These are phyloP conservation scores for Phaffia australis DNA, from an alignment of 768 basidiomycete genomes.

Conservation along the genomic window DNA sequence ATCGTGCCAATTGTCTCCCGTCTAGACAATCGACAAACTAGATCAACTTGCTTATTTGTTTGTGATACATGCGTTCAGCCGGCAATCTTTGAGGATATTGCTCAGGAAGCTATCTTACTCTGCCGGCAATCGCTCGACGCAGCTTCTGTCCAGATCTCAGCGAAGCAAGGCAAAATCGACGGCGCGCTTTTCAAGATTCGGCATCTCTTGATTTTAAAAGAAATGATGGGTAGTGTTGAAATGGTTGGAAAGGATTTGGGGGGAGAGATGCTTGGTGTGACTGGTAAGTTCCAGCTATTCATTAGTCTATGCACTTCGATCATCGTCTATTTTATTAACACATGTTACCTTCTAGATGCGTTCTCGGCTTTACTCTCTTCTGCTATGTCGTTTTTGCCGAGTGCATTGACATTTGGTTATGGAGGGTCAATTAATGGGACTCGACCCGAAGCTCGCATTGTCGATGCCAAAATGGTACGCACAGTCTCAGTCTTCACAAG, in stretches of 20 bases:
- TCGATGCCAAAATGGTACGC: slow-evolving; percentile 58
- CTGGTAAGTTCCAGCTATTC: slow-evolving; percentile 43
- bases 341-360: slow-evolving; percentile 28
- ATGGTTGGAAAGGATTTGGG: slow-evolving; percentile 29
- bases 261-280: slow-evolving; percentile 47
- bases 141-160: slow-evolving; percentile 54
- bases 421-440: slow-evolving; percentile 13
- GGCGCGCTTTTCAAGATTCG: slow-evolving; percentile 78
- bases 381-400: slow-evolving; percentile 30
- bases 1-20: background rate
- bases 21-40: background rate
- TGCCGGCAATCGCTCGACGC: slow-evolving; percentile 70
- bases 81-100: slow-evolving; percentile 92
- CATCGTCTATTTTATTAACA: background rate
- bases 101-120: slow-evolving; percentile 75
- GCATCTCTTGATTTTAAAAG: slow-evolving; percentile 82
- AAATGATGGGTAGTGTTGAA: slow-evolving; percentile 68
- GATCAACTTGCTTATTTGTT: slow-evolving; percentile 4
- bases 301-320: background rate
- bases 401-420: slow-evolving; percentile 30
- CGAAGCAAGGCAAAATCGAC: slow-evolving; percentile 49
- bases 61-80: slow-evolving; percentile 45
- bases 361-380: slow-evolving; percentile 32
- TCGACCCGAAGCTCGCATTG: background rate
- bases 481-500: background rate